These are phyloP conservation scores for Kluyveromyces marxianus DNA, from an alignment of 1,139 yeast species.

Conservation along the genomic window DNA sequence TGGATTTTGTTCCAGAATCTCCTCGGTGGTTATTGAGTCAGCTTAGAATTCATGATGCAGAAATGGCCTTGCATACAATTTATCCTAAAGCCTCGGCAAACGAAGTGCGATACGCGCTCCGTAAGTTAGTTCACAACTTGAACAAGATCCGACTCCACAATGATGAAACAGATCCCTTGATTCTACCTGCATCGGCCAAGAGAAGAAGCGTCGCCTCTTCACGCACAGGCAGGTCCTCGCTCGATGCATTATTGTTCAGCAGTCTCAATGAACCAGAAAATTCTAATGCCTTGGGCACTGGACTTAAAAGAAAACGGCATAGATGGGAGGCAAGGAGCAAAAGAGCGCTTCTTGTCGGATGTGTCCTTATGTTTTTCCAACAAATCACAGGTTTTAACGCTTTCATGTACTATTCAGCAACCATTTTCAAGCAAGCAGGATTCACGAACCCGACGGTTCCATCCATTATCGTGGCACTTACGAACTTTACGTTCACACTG, in stretches of 20 bases:
- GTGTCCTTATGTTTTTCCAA: conserved; percentile 66
- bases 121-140: conserved; percentile 28
- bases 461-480: conserved; percentile 56
- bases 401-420: conserved; percentile 66
- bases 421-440: conserved; percentile 55
- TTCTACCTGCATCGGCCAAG: not conserved
- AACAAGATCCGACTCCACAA: conserved; percentile 15
- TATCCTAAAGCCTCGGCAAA: conserved; percentile 33
- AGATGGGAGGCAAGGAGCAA: conserved; percentile 35
- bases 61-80: conserved; percentile 30
- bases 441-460: conserved; percentile 55
- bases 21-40: conserved; percentile 47
- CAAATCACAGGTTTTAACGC: conserved; percentile 73
- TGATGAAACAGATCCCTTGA: conserved; percentile 8
- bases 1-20: conserved; percentile 48
- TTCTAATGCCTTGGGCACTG: too few species aligned
- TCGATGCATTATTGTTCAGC: not conserved
- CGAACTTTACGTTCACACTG: conserved; percentile 59
- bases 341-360: conserved; percentile 58
- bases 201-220: conserved; percentile 1
- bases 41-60: conserved; percentile 36
- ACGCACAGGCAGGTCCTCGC: not conserved
- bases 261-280: not conserved
- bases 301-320: conserved; percentile 7
- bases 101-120: conserved; percentile 29